phyloP scores from a whole-genome alignment of 108 stramenopile genomes.

The Stephanodiscus triporus region DNA sequence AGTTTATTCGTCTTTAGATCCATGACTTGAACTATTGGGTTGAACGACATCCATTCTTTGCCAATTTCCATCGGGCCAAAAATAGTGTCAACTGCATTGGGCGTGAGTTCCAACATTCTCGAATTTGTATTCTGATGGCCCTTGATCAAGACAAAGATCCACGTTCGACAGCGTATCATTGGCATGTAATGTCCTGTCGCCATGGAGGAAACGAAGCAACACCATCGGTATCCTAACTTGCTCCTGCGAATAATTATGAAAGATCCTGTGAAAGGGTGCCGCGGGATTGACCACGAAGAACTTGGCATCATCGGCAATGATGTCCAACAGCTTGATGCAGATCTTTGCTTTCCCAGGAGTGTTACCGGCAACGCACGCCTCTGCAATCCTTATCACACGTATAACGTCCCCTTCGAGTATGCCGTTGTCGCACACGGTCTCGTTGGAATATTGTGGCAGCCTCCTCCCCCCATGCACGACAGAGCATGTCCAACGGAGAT shows the following conservation, averaged over 20 bases:
- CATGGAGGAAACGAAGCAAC: not conserved
- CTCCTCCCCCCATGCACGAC: too few relatives aligned
- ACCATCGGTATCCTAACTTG: not conserved
- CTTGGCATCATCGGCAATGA: not conserved
- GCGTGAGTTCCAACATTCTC: not conserved
- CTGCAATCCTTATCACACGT: too few relatives aligned
- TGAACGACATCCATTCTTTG: not conserved
- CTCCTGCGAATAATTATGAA: not conserved
- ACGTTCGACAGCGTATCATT: not conserved
- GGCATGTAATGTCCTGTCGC: not conserved
- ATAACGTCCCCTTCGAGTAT: too few relatives aligned
- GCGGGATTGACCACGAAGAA: not conserved
- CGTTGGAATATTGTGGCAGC: too few relatives aligned
- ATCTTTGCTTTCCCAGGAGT: not conserved
- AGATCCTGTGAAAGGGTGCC: not conserved
- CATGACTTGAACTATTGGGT: not conserved
- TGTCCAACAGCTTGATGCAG: not conserved
- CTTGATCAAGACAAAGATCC: not conserved
- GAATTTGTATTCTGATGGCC: not conserved
- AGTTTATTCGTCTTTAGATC: not conserved
- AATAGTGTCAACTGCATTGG: not conserved
- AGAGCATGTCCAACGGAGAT: not conserved
- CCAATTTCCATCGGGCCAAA: not conserved
- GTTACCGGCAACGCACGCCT: not conserved
- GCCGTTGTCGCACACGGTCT: not conserved